phyloP scores from a whole-genome alignment of 2,329 filamentous ascomycete genomes.

The Aspergillus ruber region DNA sequence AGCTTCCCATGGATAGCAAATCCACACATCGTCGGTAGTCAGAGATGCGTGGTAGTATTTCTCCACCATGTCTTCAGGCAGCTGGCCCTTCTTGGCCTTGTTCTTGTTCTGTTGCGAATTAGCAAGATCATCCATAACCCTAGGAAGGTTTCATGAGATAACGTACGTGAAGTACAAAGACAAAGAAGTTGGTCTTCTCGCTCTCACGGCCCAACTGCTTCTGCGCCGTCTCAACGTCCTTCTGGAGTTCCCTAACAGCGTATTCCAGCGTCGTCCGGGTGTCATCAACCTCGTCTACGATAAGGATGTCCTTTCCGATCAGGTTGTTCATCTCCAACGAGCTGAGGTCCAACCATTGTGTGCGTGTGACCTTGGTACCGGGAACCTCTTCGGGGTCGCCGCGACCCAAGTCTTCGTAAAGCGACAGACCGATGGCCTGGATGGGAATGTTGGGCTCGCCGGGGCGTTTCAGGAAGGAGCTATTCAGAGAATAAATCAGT shows the following conservation, averaged over 20 bases:
- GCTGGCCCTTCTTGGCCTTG: conserved; percentile 83
- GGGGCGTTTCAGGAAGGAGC: conserved; percentile 86
- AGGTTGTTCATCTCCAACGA: conserved; percentile 81
- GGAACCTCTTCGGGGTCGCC: conserved; percentile 64
- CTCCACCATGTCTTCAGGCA: conserved; percentile 71
- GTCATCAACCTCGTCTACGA: conserved; percentile 94
- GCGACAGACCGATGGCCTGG: conserved; percentile 94
- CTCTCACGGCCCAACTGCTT: conserved; percentile 61
- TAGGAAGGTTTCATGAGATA: neutral
- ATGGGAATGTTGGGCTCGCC: conserved; percentile 93
- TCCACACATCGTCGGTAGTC: conserved; percentile 93
- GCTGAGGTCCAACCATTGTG: conserved; percentile 93
- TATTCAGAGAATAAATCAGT: conserved; percentile 16
- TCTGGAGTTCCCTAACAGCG: conserved; percentile 84
- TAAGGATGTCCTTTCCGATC: conserved; percentile 84
- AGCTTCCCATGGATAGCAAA: conserved; percentile 98
- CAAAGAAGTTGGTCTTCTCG: conserved; percentile 78
- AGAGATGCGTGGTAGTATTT: conserved; percentile 75
- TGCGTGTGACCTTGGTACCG: conserved; percentile 91
- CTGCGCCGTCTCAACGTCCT: conserved; percentile 81
- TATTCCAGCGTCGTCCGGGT: conserved; percentile 92
- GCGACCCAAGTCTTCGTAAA: conserved; percentile 77
- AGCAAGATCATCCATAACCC: conserved; percentile 4
- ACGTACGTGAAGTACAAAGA: conserved; percentile 90
- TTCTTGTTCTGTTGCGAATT: conserved; percentile 71